phyloP scores from a whole-genome alignment of 805 yeast genomes.

The Yarrowia osloensis region DNA sequence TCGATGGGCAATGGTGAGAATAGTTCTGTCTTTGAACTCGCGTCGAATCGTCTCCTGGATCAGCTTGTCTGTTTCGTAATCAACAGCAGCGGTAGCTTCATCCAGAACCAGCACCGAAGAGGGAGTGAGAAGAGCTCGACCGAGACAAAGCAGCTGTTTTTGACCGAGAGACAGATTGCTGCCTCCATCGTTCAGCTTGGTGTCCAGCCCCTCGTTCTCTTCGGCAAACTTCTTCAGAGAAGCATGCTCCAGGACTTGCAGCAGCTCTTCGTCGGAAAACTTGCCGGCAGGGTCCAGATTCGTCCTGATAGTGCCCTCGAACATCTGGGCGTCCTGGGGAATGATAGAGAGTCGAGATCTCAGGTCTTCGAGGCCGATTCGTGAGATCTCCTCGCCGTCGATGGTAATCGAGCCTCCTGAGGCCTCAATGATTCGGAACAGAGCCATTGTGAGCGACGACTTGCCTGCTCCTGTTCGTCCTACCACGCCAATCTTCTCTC shows the following conservation, averaged over 20 bases:
- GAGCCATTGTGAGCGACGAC: constrained; percentile 74
- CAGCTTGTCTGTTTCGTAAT: constrained; percentile 56
- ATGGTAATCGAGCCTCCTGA: constrained; percentile 55
- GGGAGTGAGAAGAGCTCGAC: constrained; percentile 64
- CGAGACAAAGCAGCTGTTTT: constrained; percentile 74
- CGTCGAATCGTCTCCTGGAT: constrained; percentile 65
- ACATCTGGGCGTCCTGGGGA: constrained; percentile 70
- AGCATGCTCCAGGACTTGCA: constrained; percentile 56
- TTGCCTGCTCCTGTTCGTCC: constrained; percentile 93
- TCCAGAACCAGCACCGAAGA: constrained; percentile 72
- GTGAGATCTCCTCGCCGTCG: constrained; percentile 56
- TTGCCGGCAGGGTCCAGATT: constrained; percentile 62
- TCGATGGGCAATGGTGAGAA: constrained; percentile 82
- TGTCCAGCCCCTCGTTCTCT: constrained; percentile 52
- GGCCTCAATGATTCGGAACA: constrained; percentile 61
- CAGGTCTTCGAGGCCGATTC: constrained; percentile 56
- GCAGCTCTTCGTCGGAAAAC: constrained; percentile 53
- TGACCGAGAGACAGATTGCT: constrained; percentile 79
- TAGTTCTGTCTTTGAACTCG: constrained; percentile 65
- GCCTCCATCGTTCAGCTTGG: constrained; percentile 46
- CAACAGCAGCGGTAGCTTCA: constrained; percentile 81
- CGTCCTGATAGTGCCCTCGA: constrained; percentile 60
- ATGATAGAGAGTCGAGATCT: constrained; percentile 61
- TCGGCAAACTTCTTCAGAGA: constrained; percentile 56
- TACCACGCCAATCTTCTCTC: constrained; percentile 79